Percentiles rank a stretch among this genome's conserved stretches.
phyloP scores from a whole-genome alignment of 139 green algal genomes.

The Mesotaenium endlicherianum region DNA sequence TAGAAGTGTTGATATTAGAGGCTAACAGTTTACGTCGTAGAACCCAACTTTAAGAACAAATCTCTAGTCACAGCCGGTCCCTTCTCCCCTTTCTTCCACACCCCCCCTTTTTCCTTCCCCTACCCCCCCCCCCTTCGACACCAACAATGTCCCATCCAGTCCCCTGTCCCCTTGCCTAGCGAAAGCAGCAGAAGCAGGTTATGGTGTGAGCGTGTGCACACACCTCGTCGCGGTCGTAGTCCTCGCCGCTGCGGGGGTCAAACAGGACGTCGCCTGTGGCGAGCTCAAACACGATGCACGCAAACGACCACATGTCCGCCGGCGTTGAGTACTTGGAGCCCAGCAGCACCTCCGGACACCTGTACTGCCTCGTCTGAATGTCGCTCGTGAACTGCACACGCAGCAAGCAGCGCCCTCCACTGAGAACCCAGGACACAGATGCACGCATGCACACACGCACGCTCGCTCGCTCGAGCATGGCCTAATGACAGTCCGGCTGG shows the following conservation, averaged over 20 bases:
- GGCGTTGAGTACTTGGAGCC: constrained; percentile 82
- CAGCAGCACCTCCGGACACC: constrained; percentile 82
- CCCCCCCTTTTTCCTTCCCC: background rate
- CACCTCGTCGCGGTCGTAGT: constrained; percentile 82
- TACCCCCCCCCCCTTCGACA: background rate
- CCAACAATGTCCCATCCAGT: background rate
- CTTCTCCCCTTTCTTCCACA: no score
- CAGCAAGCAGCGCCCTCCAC: no score
- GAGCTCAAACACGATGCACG: constrained; percentile 97
- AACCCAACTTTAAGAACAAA: no score
- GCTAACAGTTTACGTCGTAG: no score
- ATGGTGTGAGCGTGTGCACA: background rate
- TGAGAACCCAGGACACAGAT: no score
- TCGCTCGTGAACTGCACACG: constrained; percentile 91
- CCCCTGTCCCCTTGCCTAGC: background rate
- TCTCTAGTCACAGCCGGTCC: no score
- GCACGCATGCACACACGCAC: no score
- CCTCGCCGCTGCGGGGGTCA: constrained; percentile 72
- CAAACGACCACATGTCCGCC: constrained; percentile 94
- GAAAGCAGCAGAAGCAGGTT: background rate
- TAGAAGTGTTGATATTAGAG: no score
- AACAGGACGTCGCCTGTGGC: constrained; percentile 97
- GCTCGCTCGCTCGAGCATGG: background rate
- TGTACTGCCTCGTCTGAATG: constrained; percentile 95
- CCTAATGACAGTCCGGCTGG: no score